Evolutionary conservation across 768 basidiomycete genomes (phyloP), one percentile per base, ranked within the genome.

Genomic region (Boletellus sp.): DNA sequence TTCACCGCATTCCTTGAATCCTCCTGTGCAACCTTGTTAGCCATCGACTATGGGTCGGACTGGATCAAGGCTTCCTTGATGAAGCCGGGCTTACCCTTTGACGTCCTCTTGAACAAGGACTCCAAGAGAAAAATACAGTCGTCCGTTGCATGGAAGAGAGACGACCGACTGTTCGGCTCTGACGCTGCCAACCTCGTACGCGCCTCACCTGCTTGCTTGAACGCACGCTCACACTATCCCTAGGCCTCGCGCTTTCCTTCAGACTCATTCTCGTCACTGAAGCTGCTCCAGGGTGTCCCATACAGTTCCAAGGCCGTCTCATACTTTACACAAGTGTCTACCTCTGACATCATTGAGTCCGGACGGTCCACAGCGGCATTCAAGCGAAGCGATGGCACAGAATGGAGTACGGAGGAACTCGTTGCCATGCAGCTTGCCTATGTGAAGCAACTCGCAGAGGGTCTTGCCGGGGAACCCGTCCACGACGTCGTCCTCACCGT

Each of bases 1-100:
- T 42, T 70, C 45, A n/a, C 57, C 19, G 55, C 36, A 13, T 19
- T 62, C 34, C 45, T 66, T 46, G 50, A 66, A 39, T 63, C 72
- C 37, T 71, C 75, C n/a, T 69, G 79, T 36, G 88, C 85, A 19
- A 83, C 94, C 3, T 80, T 98, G 12, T 80, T 99, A 42, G 94
- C 94, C 17, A 90, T 99, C 63, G 96, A 99, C 82, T 97, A 96
- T 80, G 96, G 96, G 65, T 81, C 90, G 16, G 96, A 98, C 72
- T 94, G 85, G 80, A 97, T 94, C 63, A 99, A 97, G 70, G 90
- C 93, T 24, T 94, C 94, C 4, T 74, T 98, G 50, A 87, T 97
- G 78, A 94, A 93, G 63, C 93, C 94, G 1, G 94, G 92, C 39
- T 71, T 90, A 28, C 94, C 95, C 4, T 95, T 99, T 60, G 96